Evolutionary conservation across 768 basidiomycete genomes (phyloP).

Genomic region (Butyriboletus loyo): DNA sequence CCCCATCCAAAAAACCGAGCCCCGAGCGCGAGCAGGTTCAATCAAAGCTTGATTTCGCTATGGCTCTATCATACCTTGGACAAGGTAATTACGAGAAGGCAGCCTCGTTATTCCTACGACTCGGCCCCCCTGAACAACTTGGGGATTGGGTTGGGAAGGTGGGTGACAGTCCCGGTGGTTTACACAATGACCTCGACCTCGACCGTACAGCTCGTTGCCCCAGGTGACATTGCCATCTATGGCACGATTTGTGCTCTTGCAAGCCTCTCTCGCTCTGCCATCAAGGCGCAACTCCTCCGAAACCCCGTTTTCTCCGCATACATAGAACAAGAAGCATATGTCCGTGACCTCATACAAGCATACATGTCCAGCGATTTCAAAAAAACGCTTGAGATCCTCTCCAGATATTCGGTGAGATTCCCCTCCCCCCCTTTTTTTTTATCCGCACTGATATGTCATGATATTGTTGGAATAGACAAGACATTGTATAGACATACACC

Average conservation of each 20-base stretch:
- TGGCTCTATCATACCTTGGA: conserved; percentile 71
- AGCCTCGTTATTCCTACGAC: conserved; percentile 65
- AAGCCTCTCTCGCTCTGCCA: conserved; percentile 62
- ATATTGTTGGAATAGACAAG: conserved; percentile 51
- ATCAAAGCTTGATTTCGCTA: conserved; percentile 79
- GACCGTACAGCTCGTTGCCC: conserved; percentile 54
- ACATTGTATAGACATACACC: conserved; percentile 75
- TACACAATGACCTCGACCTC: background rate
- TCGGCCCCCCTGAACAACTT: conserved; percentile 62
- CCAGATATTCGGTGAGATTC: conserved; percentile 64
- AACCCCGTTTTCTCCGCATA: conserved; percentile 70
- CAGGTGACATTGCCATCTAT: conserved; percentile 85
- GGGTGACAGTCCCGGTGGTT: background rate
- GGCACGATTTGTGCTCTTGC: conserved; percentile 83
- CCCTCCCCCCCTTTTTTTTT: background rate
- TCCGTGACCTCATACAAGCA: conserved; percentile 81
- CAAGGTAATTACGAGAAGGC: conserved; percentile 78
- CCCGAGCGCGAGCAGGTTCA: conserved; percentile 63
- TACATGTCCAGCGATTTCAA: conserved; percentile 90
- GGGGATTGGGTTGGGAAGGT: conserved; percentile 80
- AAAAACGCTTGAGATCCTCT: conserved; percentile 70
- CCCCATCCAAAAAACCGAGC: conserved; percentile 43
- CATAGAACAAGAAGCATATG: conserved; percentile 83
- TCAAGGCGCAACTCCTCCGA: conserved; percentile 66
- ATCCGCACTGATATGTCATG: background rate